Percentiles rank a stretch among this genome's conserved stretches.
These are phyloP conservation scores for Somion occarium DNA, from an alignment of 1,284 basidiomycete genomes.

Conservation along the genomic window DNA sequence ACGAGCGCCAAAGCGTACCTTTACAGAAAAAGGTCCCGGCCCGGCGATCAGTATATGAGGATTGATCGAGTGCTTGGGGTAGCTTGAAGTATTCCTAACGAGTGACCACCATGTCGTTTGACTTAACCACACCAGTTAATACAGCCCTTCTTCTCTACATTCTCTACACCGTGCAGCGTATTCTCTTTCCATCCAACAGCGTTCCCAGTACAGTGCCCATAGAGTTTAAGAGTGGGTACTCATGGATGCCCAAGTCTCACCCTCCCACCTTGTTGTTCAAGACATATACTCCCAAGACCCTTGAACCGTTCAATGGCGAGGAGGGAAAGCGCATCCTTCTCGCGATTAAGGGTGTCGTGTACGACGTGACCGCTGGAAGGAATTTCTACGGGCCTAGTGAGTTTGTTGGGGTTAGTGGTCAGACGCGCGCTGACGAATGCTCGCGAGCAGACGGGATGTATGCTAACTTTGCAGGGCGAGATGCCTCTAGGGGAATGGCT, in stretches of 20 bases:
- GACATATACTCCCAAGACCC: conserved; percentile 72
- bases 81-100: too few species aligned
- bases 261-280: conserved; percentile 73
- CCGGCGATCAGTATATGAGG: too few species aligned
- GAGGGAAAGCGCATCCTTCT: conserved; percentile 75
- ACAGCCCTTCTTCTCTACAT: conserved; percentile 74
- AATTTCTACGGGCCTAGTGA: conserved; percentile 92
- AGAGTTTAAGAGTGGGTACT: conserved; percentile 77
- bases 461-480: conserved; percentile 93
- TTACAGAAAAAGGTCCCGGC: too few species aligned
- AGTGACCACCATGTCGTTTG: conserved; percentile 31
- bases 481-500: conserved; percentile 94
- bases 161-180: conserved; percentile 69
- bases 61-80: too few species aligned
- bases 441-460: conserved; percentile 78
- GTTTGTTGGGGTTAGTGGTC: conserved; percentile 6
- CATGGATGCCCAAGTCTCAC: conserved; percentile 81
- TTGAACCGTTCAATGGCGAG: conserved; percentile 64
- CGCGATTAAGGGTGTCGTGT: conserved; percentile 84
- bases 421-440: background rate
- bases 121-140: conserved; percentile 67
- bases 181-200: conserved; percentile 62
- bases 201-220: conserved; percentile 46
- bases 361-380: conserved; percentile 85
- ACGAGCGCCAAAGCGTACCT: too few species aligned